Base-by-base conservation (phyloP, 495 filamentous ascomycete species). In the Penicillium pulvis region DNA sequence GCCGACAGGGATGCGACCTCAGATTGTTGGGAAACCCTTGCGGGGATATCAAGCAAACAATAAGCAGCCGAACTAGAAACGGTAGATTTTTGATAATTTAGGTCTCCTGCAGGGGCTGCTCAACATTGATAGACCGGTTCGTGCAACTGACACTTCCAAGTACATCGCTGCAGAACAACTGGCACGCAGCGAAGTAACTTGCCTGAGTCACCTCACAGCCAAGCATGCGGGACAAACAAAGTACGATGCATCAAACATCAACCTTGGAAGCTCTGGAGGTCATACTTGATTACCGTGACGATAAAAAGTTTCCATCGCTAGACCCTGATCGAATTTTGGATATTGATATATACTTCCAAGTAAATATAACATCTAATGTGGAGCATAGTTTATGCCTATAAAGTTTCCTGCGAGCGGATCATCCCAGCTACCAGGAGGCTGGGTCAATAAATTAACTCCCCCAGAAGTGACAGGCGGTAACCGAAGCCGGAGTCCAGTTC, bases 351-450 rank as follows among this genome's bases (percentile, higher is more conserved):
- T 28, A 28, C 28, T 28, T 28, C 28, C 28, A 28, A 28, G 28
- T 28, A 36, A 36, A 36, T 12, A 11, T 4, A 36, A 36, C 1
- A 36, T 11, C 12, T 4, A 23, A 33, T 41, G 50, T 39, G 50
- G 31, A 52, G 19, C 17, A 14, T 20, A 23, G 19, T 11, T 12
- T 16, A 24, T 43, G 12, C 14, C 19, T 17, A 41, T 41, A 41
- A 41, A 16, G 35, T 43, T 42, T 42, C 31, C 20, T 7, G 33
- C 19, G 47, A 41, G 31, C 31, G 35, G 50, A 52, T 52, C 50
- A 14, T 52, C 50, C 50, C 62, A 55, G 57, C 41, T 50, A 60
- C 61, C 61, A 57, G 57, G 61, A 47, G 44, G 31, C 39, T 60
- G 57, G 61, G 51, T 57, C 60, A 17, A 44, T 31, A 50, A 23